Evolutionary conservation across 1,284 basidiomycete genomes (phyloP), one percentile per base, ranked within the genome.

Genomic region (Pseudozyma thailandica): DNA sequence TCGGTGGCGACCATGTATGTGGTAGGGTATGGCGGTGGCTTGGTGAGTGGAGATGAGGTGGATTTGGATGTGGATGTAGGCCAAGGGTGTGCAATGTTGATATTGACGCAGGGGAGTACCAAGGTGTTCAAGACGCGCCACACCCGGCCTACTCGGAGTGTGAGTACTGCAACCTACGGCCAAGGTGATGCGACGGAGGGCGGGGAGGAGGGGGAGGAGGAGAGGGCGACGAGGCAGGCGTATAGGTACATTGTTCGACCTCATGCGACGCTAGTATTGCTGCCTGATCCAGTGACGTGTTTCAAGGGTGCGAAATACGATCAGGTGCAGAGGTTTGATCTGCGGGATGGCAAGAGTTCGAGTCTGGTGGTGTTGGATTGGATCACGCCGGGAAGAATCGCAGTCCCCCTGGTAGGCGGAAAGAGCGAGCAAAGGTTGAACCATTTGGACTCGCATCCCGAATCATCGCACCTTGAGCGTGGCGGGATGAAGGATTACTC

Each of bases 11-110:
- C 91, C 45, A 88, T 90, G 20, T 98, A 97, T 79, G 85, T 93
- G 26, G 84, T 97, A 50, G 90, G 89, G 21, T 98, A 98, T 75
- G 95, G 95, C 1, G 95, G 95, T 13, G 95, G 95, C 1, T 87
- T 98, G 5, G 92, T 98, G 26, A 89, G 90, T 6, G 94, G 94
- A 0, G 95, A 98, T 84, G 84, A 85, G 35, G 86, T 96, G 35
- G 84, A 87, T 44, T 83, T 97, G 3, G 82, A 85, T 18, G 87
- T 91, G 16, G 84, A 89, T 42, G 87, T 96, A 1, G 88, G 88
- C 20, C 78, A 84, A 13, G 57, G 50, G 82, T 87, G 88, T 26
- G 85, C 83, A 3, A 86, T 94, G 2, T 85, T 93, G 10, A 77
- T 94, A 30, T 84, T 94, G 27, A 92, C 93, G 6, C 93, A 95